Evolutionary conservation across 2,329 filamentous ascomycete genomes (phyloP), one percentile per base, ranked within the genome.

Genomic region (Sclerotinia minor): DNA sequence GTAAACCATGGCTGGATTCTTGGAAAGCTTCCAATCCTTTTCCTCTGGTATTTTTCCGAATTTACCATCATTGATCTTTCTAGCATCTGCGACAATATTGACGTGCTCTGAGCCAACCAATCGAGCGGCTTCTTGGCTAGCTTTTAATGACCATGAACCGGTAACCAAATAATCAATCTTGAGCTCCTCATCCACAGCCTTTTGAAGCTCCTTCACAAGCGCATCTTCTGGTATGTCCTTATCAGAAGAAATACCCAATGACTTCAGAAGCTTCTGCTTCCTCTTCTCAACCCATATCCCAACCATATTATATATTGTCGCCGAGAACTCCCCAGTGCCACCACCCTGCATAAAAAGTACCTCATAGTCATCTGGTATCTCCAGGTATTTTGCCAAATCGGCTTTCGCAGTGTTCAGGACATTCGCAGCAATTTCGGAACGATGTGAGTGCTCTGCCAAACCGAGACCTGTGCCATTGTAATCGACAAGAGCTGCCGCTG

Each of bases 121-220:
- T 65, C 93, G 85, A 68, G 84, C 83, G 5, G 91, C 93, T 80
- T 98, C 94, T 78, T 93, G 89, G 47, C 87, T 89, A 17, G 94
- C 94, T 81, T 98, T 97, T 72, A 92, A 83, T 24, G 92, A 96
- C 92, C 93, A 98, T 65, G 89, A 88, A 65, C 94, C 94, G 4
- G 94, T 97, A 65, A 97, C 57, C 21, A 97, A 80, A 79, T 97
- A 98, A 80, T 98, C 94, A 54, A 96, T 78, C 81, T 89, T 91
- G 73, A 97, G 81, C 69, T 94, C 86, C 67, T 86, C 81, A 63
- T 89, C 83, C 7, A 94, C 84, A 65, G 87, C 84, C 74, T 87
- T 85, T 70, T 84, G 83, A 69, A 89, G 83, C 73, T 85, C 81
- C 69, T 87, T 81, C 15, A 90, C 78, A 54, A 87, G 79, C 15